Base-by-base conservation (phyloP, 2,329 filamentous ascomycete genomes). In the Ceratocystis lukuohia region DNA sequence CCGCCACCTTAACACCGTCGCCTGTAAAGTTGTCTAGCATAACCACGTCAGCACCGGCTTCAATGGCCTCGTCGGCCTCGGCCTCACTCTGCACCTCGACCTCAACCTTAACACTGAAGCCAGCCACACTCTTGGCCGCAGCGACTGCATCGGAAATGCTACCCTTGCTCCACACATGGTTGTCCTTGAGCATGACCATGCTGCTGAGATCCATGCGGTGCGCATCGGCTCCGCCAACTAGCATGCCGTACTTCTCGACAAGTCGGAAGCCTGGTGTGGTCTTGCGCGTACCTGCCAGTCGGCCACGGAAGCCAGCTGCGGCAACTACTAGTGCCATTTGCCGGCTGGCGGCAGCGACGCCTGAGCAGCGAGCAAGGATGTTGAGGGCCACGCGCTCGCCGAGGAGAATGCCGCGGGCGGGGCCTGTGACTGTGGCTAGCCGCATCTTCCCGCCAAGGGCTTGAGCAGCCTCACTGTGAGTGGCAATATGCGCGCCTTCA, bases 141-240 rank as follows among this genome's bases (percentile, higher is more conserved):
- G 80, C 79, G 28, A 99, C 92, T 5, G 94, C 94, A 25, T 88
- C 85, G 1, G 88, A 86, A 75, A 99, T 97, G 73, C 88, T 89
- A 30, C 88, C 88, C 65, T 88, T 87, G 69, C 90, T 91, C 88
- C 93, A 96, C 67, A 99, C 88, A 77, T 99, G 94, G 77, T 99
- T 99, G 77, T 99, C 94, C 79, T 99, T 99, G 70, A 99, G 82
- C 94, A 99, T 99, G 66, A 92, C 92, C 94, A 99, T 97, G 70
- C 87, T 84, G 74, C 86, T 89, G 66, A 99, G 80, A 75, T 99
- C 94, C 77, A 96, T 90, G 41, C 94, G 82, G 76, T 99, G 94
- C 2, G 87, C 84, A 76, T 99, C 94, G 17, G 91, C 92, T 10
- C 94, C 94, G 66, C 93, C 94, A 17, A 96, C 88, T 25, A 96